phyloP scores from a whole-genome alignment of 345 rosid species.

The Euclidium syriacum region DNA sequence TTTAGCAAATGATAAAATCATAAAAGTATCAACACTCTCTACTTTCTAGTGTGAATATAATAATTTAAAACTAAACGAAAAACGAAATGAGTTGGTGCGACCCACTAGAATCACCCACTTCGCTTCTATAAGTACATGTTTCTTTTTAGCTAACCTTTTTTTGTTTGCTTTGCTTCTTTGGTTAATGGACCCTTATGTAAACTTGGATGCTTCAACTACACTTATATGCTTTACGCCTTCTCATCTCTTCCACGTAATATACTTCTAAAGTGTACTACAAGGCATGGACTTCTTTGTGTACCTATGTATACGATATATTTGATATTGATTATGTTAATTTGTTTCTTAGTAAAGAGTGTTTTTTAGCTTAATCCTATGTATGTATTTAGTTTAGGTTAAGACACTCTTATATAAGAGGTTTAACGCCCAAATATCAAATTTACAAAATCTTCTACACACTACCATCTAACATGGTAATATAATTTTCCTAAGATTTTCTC shows the following conservation, averaged over 20 bases:
- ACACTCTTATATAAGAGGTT: too few relatives aligned
- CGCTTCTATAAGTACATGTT: conserved; percentile 15
- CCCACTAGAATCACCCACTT: conserved; percentile 26
- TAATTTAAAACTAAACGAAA: background rate
- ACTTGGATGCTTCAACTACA: conserved; percentile 24
- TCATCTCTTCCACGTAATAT: conserved; percentile 6
- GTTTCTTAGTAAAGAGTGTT: too few relatives aligned
- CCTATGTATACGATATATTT: too few relatives aligned
- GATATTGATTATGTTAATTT: too few relatives aligned
- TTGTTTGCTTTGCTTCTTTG: conserved; percentile 19
- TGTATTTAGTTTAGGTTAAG: too few relatives aligned
- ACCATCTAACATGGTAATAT: too few relatives aligned
- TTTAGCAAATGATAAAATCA: too few relatives aligned
- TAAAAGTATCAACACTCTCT: background rate
- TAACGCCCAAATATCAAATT: too few relatives aligned
- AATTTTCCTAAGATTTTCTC: too few relatives aligned
- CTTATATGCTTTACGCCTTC: conserved; percentile 1
- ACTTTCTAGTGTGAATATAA: background rate
- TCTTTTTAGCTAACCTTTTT: conserved; percentile 14
- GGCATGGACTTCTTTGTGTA: background rate
- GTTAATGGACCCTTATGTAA: conserved; percentile 19
- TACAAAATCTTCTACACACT: too few relatives aligned
- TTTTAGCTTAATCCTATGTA: too few relatives aligned
- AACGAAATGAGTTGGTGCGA: conserved; percentile 14
- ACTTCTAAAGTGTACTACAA: background rate